Conservation (phyloP, 1,139 yeast species). For the Wickerhamomyces sp. region DNA sequence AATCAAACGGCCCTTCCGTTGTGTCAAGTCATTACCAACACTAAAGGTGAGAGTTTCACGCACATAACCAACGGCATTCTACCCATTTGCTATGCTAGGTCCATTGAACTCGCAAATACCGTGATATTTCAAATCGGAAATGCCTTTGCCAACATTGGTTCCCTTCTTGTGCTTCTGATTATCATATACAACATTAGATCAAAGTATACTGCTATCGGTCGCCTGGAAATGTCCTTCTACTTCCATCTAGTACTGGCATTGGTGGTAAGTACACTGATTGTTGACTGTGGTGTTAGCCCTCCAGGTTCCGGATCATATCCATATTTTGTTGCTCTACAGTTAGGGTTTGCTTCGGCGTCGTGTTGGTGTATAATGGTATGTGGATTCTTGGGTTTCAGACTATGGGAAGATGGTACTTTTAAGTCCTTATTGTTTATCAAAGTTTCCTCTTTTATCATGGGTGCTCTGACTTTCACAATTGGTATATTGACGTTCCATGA, state of each 20-base stretch:
- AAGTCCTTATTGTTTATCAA: conserved; percentile 57
- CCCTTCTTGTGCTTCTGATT: conserved; percentile 57
- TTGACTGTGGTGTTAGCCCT: conserved; percentile 90
- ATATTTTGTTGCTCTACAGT: conserved; percentile 77
- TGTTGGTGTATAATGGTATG: conserved; percentile 65
- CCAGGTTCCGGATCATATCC: conserved; percentile 73
- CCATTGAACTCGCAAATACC: conserved; percentile 85
- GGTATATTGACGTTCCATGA: conserved; percentile 67
- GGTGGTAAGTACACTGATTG: conserved; percentile 62
- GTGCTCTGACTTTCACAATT: conserved; percentile 60
- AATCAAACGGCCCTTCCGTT: conserved; percentile 67
- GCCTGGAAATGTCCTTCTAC: conserved; percentile 77
- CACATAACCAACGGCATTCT: conserved; percentile 51
- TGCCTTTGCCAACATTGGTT: conserved; percentile 78
- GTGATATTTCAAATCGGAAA: conserved; percentile 88
- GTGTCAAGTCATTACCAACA: conserved; percentile 57
- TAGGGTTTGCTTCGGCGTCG: conserved; percentile 66
- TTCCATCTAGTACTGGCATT: conserved; percentile 57
- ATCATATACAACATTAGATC: conserved; percentile 75
- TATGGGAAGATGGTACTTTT: conserved; percentile 90
- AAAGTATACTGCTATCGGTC: conserved; percentile 91
- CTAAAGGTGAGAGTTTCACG: conserved; percentile 13
- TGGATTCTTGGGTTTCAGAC: conserved; percentile 78
- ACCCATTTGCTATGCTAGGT: conserved; percentile 78
- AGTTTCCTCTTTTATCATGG: conserved; percentile 43